Evolutionary conservation across 139 green algal species (phyloP).

Genomic region (Pleodorina starrii): DNA sequence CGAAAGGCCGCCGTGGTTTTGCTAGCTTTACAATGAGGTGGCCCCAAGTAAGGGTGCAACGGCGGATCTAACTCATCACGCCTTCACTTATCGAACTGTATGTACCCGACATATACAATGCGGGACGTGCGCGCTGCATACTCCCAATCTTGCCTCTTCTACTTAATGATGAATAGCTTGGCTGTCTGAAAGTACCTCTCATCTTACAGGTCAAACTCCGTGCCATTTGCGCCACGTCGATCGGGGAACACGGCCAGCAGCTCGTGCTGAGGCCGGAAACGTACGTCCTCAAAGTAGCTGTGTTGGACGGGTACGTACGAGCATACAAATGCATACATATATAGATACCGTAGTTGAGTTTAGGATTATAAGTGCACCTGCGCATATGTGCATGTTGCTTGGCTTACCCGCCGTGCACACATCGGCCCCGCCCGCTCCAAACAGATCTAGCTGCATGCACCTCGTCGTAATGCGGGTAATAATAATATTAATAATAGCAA

Average conservation of each 20-base stretch:
- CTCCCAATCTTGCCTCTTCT: too few relatives aligned
- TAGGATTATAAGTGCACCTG: too few relatives aligned
- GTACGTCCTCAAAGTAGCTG: conserved; percentile 25
- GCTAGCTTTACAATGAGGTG: too few relatives aligned
- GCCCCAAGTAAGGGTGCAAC: not conserved
- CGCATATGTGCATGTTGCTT: too few relatives aligned
- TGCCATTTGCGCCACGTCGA: not conserved
- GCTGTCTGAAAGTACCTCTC: too few relatives aligned
- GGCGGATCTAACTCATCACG: not conserved
- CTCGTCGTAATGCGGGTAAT: too few relatives aligned
- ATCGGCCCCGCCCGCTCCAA: too few relatives aligned
- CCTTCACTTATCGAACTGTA: not conserved
- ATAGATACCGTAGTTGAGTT: too few relatives aligned
- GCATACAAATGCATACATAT: not conserved
- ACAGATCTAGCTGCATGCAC: too few relatives aligned
- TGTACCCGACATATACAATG: not conserved
- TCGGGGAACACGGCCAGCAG: not conserved
- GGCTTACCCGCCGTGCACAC: too few relatives aligned
- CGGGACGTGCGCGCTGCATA: not conserved
- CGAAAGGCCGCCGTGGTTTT: not conserved
- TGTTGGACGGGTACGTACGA: too few relatives aligned
- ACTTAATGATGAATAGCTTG: too few relatives aligned
- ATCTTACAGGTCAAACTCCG: not conserved
- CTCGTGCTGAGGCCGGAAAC: not conserved
- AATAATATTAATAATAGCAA: not conserved